Evolutionary conservation across 371 early-diverging fungal genomes (phyloP).

Genomic region (Mucor saturninus): DNA sequence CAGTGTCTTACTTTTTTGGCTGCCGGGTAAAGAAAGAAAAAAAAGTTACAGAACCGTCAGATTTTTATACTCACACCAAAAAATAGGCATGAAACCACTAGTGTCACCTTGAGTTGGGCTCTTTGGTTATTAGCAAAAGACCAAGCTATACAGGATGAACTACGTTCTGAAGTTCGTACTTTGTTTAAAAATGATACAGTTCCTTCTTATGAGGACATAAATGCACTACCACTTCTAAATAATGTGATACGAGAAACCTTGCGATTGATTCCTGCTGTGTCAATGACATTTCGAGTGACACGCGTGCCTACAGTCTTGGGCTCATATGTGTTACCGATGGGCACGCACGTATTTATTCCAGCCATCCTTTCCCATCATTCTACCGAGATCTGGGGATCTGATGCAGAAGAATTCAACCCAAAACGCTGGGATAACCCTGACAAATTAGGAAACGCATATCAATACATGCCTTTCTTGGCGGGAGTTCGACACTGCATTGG

Average conservation of each 20-base stretch:
- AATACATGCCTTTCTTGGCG: constrained; percentile 66
- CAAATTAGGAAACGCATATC: constrained; percentile 42
- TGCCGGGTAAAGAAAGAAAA: constrained; percentile 40
- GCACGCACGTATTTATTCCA: constrained; percentile 48
- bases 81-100: constrained; percentile 57
- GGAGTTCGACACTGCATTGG: constrained; percentile 58
- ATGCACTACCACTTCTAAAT: constrained; percentile 48
- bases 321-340: constrained; percentile 56
- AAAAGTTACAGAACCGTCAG: not conserved
- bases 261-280: constrained; percentile 59
- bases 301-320: constrained; percentile 49
- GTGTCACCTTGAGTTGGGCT: constrained; percentile 59
- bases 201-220: constrained; percentile 53
- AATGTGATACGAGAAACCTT: constrained; percentile 59
- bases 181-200: constrained; percentile 28
- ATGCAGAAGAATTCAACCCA: constrained; percentile 67
- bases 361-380: constrained; percentile 53
- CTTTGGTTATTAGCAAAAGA: constrained; percentile 55
- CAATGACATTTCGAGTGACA: constrained; percentile 49
- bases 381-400: constrained; percentile 66
- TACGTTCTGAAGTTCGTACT: constrained; percentile 47
- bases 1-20: constrained; percentile 47
- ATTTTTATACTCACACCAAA: no score
- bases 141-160: constrained; percentile 46
- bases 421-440: constrained; percentile 58